Evolutionary conservation across 352 stramenopile species (phyloP), one percentile per base, ranked within the genome.

Genomic region (Phytophthora pisi): DNA sequence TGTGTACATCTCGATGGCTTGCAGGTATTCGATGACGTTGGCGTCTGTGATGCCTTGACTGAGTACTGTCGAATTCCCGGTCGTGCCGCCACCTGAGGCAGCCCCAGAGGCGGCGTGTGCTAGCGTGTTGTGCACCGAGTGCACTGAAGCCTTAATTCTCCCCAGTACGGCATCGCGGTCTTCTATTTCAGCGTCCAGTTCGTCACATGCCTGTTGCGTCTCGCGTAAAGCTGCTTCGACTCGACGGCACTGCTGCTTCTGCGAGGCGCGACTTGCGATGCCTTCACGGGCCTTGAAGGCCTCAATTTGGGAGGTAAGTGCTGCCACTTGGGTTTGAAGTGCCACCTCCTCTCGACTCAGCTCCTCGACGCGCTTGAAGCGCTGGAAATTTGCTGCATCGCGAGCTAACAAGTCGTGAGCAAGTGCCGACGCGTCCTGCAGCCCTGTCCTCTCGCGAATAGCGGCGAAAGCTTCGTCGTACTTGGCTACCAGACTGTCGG

Each of bases 311-410:
- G 66, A 28, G 0, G 70, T 75, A 38, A 90, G 78, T 31, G 68
- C 30, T 15, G 87, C 82, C 6, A 88, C 64, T 59, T 92, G 77
- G 0, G 63, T 64, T 38, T 85, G 81, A 9, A 92, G 51, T 10
- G 67, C 59, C 0, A 79, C 79, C 51, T 91, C 78, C 43, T 93
- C 86, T 7, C 76, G 73, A 45, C 88, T 79, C 7, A 93, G 57
- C 45, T 84, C 81, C 50, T 93, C 86, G 10, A 91, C 84, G 34
- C 79, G 82, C 62, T 90, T 88, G 63, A 93, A 93, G 23, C 81
- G 84, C 68, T 92, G 87, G 51, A 93, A 93, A 53, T 93, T 93
- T 43, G 82, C 81, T 51, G 89, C 86, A 57, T 93, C 86, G 15
- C 85, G 86, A 46, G 57, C 51, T 11, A 86, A 53, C 50, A 93